Conservation (phyloP, 768 basidiomycete species). For the Tubosaeta sp. region DNA sequence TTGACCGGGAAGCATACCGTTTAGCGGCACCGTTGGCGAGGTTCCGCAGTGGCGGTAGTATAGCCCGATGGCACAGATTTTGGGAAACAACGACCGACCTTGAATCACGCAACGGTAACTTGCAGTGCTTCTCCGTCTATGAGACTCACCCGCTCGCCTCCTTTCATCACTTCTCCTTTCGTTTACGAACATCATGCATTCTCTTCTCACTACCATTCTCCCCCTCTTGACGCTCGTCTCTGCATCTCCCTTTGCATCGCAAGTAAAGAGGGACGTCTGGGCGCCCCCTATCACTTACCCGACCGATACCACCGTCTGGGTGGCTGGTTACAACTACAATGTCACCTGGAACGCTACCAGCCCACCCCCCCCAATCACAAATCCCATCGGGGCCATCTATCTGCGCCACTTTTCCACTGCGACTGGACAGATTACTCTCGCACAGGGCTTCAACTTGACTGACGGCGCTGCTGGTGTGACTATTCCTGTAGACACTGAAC, state of each 20-base stretch:
- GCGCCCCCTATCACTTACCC: conserved; percentile 43
- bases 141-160: background rate
- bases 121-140: conserved; percentile 7
- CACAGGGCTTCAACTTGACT: conserved; percentile 35
- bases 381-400: conserved; percentile 37
- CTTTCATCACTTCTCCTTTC: background rate
- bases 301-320: conserved; percentile 36
- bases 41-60: background rate
- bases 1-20: too few species aligned
- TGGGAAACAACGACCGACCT: background rate
- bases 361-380: conserved; percentile 45
- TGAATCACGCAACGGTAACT: background rate
- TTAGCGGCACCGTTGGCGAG: background rate
- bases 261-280: conserved; percentile 43
- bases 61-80: background rate
- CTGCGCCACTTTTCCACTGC: conserved; percentile 34
- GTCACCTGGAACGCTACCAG: conserved; percentile 47
- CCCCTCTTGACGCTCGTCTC: conserved; percentile 25
- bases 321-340: conserved; percentile 33
- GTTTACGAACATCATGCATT: conserved; percentile 16
- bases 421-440: conserved; percentile 33
- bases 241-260: conserved; percentile 24
- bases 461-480: conserved; percentile 34
- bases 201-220: conserved; percentile 8
- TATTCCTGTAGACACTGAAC: conserved; percentile 34